These are phyloP conservation scores for Paracamarosporium sp. DNA, from an alignment of 2,329 filamentous ascomycete genomes.

Conservation along the genomic window DNA sequence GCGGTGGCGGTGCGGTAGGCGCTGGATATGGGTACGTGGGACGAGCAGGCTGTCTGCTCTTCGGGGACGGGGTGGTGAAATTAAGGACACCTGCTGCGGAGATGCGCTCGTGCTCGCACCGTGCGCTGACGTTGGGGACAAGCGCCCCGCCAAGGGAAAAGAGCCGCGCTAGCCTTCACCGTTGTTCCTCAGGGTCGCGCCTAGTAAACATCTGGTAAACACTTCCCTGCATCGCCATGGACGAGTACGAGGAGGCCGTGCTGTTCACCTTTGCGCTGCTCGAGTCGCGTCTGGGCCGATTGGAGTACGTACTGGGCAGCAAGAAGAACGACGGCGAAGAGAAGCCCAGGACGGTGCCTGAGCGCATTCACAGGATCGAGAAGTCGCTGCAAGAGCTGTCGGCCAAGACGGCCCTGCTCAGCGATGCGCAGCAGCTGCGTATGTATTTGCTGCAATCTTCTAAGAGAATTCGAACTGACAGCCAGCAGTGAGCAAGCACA, in stretches of 20 bases:
- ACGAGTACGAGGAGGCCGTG: constrained; percentile 48
- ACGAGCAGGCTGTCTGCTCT: constrained; percentile 3
- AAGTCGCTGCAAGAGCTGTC: constrained; percentile 47
- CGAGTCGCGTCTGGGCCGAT: constrained; percentile 52
- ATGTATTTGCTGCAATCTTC: constrained; percentile 6
- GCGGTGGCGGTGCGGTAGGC: constrained; percentile 13
- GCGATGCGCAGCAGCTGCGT: constrained; percentile 50
- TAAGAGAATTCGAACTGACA: constrained; percentile 18
- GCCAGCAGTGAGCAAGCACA: constrained; percentile 47
- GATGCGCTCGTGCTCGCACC: background rate
- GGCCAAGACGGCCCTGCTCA: constrained; percentile 46
- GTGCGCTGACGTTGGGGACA: constrained; percentile 22
- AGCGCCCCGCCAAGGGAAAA: constrained; percentile 5
- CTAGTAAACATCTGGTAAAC: constrained; percentile 4
- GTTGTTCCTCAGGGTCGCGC: constrained; percentile 12
- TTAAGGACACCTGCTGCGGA: background rate
- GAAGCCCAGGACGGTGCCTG: constrained; percentile 36
- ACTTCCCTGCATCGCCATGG: constrained; percentile 32
- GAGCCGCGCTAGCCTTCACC: constrained; percentile 21
- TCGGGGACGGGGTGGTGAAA: background rate
- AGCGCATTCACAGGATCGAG: constrained; percentile 48
- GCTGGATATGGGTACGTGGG: constrained; percentile 3
- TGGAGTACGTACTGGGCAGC: constrained; percentile 53
- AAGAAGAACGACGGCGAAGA: constrained; percentile 24
- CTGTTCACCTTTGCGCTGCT: constrained; percentile 52